Percentiles rank a stretch among this genome's conserved stretches.
phyloP scores from a whole-genome alignment of 2,329 filamentous ascomycete species.

The Pseudogymnoascus sp. region DNA sequence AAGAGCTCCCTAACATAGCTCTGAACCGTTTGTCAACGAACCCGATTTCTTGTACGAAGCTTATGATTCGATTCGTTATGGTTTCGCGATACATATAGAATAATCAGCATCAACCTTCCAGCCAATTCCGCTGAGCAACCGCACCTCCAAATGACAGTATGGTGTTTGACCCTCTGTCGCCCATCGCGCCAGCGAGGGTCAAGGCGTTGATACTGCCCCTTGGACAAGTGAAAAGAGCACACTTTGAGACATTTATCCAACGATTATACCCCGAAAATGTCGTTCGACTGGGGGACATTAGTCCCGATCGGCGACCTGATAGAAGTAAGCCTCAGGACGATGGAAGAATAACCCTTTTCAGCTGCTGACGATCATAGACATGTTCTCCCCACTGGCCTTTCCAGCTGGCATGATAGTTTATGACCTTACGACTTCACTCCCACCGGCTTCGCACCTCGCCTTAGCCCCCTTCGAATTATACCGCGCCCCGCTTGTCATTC shows the following conservation, averaged over 20 bases:
- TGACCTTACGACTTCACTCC: slow-evolving; percentile 74
- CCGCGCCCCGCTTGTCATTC: slow-evolving; percentile 73
- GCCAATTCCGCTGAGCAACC: not conserved
- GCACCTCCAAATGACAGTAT: slow-evolving; percentile 52
- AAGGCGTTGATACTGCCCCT: slow-evolving; percentile 81
- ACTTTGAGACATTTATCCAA: slow-evolving; percentile 73
- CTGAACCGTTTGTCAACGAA: not conserved
- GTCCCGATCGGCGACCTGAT: slow-evolving; percentile 74
- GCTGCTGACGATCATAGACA: slow-evolving; percentile 50
- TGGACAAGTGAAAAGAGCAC: slow-evolving; percentile 74
- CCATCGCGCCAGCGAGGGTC: slow-evolving; percentile 85
- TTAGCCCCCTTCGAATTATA: slow-evolving; percentile 87
- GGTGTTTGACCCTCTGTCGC: slow-evolving; percentile 83
- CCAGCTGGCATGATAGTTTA: slow-evolving; percentile 82
- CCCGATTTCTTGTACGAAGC: slow-evolving; percentile 1
- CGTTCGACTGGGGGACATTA: slow-evolving; percentile 79
- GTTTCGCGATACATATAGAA: slow-evolving; percentile 5
- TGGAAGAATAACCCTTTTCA: not conserved
- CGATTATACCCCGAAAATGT: slow-evolving; percentile 74
- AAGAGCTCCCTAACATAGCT: slow-evolving; percentile 4
- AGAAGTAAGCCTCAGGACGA: slow-evolving; percentile 56
- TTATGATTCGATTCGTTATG: slow-evolving; percentile 10
- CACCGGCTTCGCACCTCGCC: slow-evolving; percentile 71
- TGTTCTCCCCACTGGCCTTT: slow-evolving; percentile 89
- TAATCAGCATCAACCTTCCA: not conserved